A percentile compares a stretch with the other conserved stretches of the same genome.
These are phyloP conservation scores for Pythium monospermum DNA, from an alignment of 352 stramenopile species.

Conservation along the genomic window DNA sequence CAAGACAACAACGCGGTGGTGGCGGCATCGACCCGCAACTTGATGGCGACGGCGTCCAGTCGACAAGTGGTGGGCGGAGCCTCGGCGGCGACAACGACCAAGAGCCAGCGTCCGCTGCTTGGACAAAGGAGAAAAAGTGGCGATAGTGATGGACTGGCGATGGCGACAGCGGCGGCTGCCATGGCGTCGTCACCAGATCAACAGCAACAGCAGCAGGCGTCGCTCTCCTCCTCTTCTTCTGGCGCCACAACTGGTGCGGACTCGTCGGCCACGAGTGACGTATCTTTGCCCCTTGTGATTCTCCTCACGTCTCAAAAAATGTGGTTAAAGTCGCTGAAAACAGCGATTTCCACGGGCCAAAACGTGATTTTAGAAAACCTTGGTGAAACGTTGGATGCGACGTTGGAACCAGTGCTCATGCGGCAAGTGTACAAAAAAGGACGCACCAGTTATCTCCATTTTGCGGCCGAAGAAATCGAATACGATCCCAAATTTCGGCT, in stretches of 20 bases:
- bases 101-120: not conserved
- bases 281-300: conserved; percentile 40
- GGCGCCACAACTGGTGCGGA: not conserved
- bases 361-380: conserved; percentile 91
- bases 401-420: conserved; percentile 88
- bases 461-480: conserved; percentile 87
- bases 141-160: not conserved
- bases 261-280: not conserved
- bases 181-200: too few species aligned
- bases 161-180: not conserved
- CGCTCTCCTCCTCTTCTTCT: too few species aligned
- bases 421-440: conserved; percentile 86
- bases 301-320: conserved; percentile 70
- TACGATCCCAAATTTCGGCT: conserved; percentile 86
- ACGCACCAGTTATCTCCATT: conserved; percentile 81
- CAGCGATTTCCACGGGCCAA: conserved; percentile 62
- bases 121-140: not conserved
- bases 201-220: too few species aligned
- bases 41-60: not conserved
- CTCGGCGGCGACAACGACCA: not conserved
- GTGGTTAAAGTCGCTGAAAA: conserved; percentile 73
- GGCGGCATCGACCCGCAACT: too few species aligned
- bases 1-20: too few species aligned
- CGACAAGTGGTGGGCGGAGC: not conserved
- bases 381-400: conserved; percentile 78